phyloP scores from a whole-genome alignment of 352 stramenopile species.

The Globisporangium canariense region DNA sequence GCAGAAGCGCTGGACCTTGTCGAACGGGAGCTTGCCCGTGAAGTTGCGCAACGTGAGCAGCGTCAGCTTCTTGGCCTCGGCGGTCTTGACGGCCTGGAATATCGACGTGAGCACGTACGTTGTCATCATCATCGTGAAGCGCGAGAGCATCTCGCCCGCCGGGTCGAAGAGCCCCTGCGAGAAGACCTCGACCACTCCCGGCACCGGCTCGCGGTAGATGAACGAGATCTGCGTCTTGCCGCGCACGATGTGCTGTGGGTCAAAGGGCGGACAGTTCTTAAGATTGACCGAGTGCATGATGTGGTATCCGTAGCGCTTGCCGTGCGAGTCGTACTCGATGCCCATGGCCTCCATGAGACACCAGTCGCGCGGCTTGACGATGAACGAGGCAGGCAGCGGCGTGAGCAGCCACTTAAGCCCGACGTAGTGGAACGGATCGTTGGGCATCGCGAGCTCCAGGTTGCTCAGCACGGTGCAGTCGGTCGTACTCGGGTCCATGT shows the following conservation, averaged over 20 bases:
- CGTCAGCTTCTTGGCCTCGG: constrained; percentile 57
- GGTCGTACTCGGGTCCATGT: constrained; percentile 20
- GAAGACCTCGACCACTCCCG: constrained; percentile 39
- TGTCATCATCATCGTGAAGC: constrained; percentile 22
- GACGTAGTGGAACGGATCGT: constrained; percentile 42
- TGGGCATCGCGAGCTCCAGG: constrained; percentile 32
- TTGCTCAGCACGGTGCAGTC: constrained; percentile 40
- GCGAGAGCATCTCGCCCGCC: constrained; percentile 29
- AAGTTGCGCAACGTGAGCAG: constrained; percentile 26
- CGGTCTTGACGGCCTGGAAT: constrained; percentile 24
- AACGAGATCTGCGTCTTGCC: constrained; percentile 23
- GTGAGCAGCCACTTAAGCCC: constrained; percentile 50
- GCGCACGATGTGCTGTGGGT: constrained; percentile 23
- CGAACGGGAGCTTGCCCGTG: constrained; percentile 13
- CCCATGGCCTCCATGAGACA: constrained; percentile 39
- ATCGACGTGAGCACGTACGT: constrained; percentile 30
- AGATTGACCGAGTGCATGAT: constrained; percentile 44
- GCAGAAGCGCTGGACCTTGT: constrained; percentile 14
- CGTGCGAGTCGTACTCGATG: constrained; percentile 26
- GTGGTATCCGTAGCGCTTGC: constrained; percentile 34
- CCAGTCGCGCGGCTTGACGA: constrained; percentile 26
- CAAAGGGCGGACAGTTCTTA: constrained; percentile 34
- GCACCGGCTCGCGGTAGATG: constrained; percentile 35
- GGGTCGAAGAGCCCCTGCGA: constrained; percentile 41
- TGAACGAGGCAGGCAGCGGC: constrained; percentile 21